phyloP scores from a whole-genome alignment of 768 basidiomycete genomes.

The Tulasnella sp. region DNA sequence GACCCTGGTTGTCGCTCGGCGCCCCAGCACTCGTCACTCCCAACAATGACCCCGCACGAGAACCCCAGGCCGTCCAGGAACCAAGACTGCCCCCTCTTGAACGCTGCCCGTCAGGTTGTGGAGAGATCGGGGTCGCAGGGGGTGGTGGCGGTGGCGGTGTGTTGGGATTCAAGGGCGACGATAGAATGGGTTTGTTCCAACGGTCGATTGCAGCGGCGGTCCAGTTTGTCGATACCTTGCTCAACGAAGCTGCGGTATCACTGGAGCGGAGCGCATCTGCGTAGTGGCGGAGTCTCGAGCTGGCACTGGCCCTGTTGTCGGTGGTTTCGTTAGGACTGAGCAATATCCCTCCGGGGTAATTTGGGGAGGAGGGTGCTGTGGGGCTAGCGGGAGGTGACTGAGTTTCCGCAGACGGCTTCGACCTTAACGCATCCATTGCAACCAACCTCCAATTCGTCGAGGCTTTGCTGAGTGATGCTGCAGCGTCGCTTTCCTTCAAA shows the following conservation, averaged over 20 bases:
- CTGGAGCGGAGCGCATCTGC: conserved; percentile 20
- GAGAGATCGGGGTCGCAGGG: neutral
- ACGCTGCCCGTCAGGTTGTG: neutral
- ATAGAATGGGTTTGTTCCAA: conserved; percentile 7
- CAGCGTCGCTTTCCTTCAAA: conserved; percentile 3
- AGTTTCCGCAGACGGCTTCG: neutral
- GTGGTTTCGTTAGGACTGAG: neutral
- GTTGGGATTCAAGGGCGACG: conserved; percentile 3
- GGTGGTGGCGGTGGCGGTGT: neutral
- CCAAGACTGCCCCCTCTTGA: conserved; percentile 5
- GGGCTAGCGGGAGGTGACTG: too few species aligned
- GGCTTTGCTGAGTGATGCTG: neutral
- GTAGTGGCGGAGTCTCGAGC: conserved; percentile 17
- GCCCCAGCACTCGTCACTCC: neutral
- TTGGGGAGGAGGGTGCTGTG: too few species aligned
- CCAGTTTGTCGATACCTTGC: conserved; percentile 21
- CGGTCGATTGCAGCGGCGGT: conserved; percentile 18
- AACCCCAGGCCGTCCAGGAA: conserved; percentile 5
- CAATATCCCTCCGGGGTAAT: too few species aligned
- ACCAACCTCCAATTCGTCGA: conserved; percentile 3
- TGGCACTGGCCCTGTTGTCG: neutral
- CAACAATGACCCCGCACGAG: conserved; percentile 2
- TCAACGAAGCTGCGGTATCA: conserved; percentile 21
- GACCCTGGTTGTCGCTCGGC: too few species aligned
- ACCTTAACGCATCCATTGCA: neutral